Base-by-base conservation (phyloP, 148 eudicot species). In the Chenopodium berlandieri region DNA sequence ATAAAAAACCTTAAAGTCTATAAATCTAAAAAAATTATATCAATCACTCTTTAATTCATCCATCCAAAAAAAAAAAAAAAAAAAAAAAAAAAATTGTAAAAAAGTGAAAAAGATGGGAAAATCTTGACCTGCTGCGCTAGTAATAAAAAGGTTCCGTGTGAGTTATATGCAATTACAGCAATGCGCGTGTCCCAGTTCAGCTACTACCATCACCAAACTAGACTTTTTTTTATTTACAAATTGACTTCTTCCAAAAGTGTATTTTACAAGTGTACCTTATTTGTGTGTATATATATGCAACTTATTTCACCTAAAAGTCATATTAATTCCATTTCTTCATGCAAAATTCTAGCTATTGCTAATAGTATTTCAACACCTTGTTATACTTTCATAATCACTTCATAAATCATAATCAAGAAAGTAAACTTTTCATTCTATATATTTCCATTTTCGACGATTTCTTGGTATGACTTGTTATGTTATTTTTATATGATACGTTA, bases 201-300 rank as follows among this genome's bases (percentile, higher is more conserved):
- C 78, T 78, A 68, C 54, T 83, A 62, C 78, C 71, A 47, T 80
- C 69, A 50, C 56, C 80, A 63, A 73, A 74, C 68, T 70, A 68
- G 14, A 68, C 44, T 30, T 12, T 12, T 79, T 56, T 56, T 56
- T 37, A 19, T 54, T 69, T 23, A 54, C 13, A 71, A 34, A 37
- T 2, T 32, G 25, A 58, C 31, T 44, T 44, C 48, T 69, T 79
- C 3, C 63, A 71, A 52, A 16, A 14, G 37, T 52, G 16, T 52
- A 6, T 37, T 40, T 23, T 37, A 37, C 27, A 65, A 71, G n/a
- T 71, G 40, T 80, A 71, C 30, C 25, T 71, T 34, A 37, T n/a
- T 30, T 20, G 25, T 66, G 46, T 79, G 63, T 78, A 78, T 78
- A 73, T 81, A 74, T 50, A 20, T 27, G 9, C 73, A 9, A 47